Base-by-base conservation (phyloP, 2,329 filamentous ascomycete genomes). In the Paraphoma chrysanthemicola region DNA sequence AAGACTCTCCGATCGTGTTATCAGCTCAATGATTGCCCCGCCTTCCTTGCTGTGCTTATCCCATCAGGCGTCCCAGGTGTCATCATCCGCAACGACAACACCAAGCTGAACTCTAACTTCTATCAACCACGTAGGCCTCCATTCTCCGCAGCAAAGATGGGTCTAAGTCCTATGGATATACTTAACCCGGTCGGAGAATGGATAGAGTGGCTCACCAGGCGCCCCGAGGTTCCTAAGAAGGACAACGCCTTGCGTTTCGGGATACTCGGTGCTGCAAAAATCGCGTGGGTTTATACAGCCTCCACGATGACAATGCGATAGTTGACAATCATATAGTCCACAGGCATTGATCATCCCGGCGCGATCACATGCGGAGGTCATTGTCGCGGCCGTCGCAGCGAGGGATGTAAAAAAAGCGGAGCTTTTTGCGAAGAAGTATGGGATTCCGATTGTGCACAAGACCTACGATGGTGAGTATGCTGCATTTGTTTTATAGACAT, bases 371-470 rank as follows among this genome's bases (percentile, higher is more conserved):
- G 75, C 84, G 0, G 83, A 85, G 39, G 81, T 86, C 12, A 74
- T 85, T 11, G 57, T 88, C 11, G 77, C 80, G 8, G 82, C 80
- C 4, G 78, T 88, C 1, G 83, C 85, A 2, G 83, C 84, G 2
- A 77, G 85, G 4, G 80, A 85, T 66, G 72, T 63, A 31, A 69
- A 67, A 4, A 81, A 76, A 48, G 85, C 85, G 0, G 70, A 78
- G 48, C 76, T 73, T 0, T 86, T 78, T 69, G 84, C 84, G 2
- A 81, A 81, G 60, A 82, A 80, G 56, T 73, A 86, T 66, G 74
- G 74, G 8, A 84, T 87, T 45, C 82, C 81, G 0, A 77, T 82
- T 29, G 81, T 83, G 7, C 76, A 81, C 62, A 70, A 77, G 51
- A 73, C 74, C 48, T 87, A 87, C 59, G 76, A 86, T 63, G 81